Evolutionary conservation across 768 basidiomycete genomes (phyloP).

Genomic region (Kockovaella imperatae): DNA sequence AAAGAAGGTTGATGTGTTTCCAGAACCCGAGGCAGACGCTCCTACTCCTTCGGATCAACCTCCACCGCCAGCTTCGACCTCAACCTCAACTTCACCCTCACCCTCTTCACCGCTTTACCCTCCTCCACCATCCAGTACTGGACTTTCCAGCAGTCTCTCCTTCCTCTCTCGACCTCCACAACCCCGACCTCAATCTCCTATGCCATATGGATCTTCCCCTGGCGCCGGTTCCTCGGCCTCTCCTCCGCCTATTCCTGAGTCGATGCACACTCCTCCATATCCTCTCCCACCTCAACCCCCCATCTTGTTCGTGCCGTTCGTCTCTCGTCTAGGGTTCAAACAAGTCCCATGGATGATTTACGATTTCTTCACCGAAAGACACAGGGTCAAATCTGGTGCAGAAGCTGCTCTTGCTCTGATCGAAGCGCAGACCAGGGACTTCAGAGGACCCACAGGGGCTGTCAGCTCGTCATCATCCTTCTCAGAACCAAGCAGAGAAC

Average conservation of each 20-base stretch:
- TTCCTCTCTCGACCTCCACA: slow-evolving; percentile 44
- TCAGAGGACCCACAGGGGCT: slow-evolving; percentile 39
- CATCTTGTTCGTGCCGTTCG: slow-evolving; percentile 49
- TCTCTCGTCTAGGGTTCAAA: slow-evolving; percentile 61
- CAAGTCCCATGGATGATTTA: slow-evolving; percentile 80
- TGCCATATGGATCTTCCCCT: neutral
- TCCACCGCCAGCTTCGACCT: neutral
- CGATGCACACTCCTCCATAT: slow-evolving; percentile 51
- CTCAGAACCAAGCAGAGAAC: neutral
- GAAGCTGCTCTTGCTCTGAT: slow-evolving; percentile 73
- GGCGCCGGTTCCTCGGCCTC: slow-evolving; percentile 8
- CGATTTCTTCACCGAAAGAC: slow-evolving; percentile 84
- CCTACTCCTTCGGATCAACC: slow-evolving; percentile 26
- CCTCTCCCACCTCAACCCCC: slow-evolving; percentile 68
- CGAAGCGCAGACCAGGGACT: slow-evolving; percentile 55
- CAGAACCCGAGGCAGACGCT: slow-evolving; percentile 2
- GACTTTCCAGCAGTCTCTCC: slow-evolving; percentile 12
- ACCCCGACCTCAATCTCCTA: slow-evolving; percentile 6
- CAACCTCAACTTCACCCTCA: no score
- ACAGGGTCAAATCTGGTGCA: slow-evolving; percentile 69
- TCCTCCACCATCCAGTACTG: slow-evolving; percentile 28
- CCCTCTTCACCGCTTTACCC: slow-evolving; percentile 4
- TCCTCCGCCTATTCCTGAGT: slow-evolving; percentile 19
- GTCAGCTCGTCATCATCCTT: neutral
- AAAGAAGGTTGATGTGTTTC: no score